Conservation (phyloP, 106 monocot species). For the Dendrobium huoshanense region DNA sequence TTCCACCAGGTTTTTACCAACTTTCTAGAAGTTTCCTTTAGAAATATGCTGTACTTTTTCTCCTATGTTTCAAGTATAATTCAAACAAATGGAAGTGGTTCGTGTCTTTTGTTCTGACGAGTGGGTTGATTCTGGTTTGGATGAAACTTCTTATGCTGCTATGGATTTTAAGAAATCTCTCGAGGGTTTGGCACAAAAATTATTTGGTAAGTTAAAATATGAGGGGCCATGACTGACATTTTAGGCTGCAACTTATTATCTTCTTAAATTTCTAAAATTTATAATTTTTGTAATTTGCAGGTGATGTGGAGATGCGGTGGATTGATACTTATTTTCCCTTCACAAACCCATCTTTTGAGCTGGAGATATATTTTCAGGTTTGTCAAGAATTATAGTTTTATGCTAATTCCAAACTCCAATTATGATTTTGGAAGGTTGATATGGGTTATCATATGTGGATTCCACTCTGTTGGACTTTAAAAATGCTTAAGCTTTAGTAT, state of each 20-base stretch:
- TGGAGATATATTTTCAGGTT: slow-evolving; percentile 99
- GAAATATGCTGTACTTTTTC: neutral
- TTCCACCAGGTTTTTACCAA: slow-evolving; percentile 81
- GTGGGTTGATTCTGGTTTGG: slow-evolving; percentile 58
- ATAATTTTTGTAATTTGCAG: slow-evolving; percentile 28
- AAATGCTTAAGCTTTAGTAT: neutral
- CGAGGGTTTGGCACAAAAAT: slow-evolving; percentile 86
- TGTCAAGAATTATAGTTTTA: neutral
- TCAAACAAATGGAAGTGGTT: slow-evolving; percentile 91
- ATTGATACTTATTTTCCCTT: slow-evolving; percentile 99
- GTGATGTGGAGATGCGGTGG: slow-evolving; percentile 99
- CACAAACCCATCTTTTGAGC: slow-evolving; percentile 92
- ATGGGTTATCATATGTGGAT: neutral
- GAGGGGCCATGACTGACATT: neutral
- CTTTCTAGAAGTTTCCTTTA: neutral
- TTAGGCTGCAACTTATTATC: neutral
- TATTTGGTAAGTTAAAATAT: slow-evolving; percentile 63
- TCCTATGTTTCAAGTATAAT: neutral
- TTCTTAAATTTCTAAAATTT: neutral
- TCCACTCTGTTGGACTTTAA: neutral
- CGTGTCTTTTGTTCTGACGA: slow-evolving; percentile 81
- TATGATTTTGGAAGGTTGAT: neutral
- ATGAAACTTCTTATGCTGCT: slow-evolving; percentile 80
- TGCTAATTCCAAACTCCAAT: neutral
- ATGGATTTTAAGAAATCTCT: slow-evolving; percentile 75